Evolutionary conservation across 2,329 filamentous ascomycete genomes (phyloP), one percentile per base, ranked within the genome.

Genomic region (Chalaropsis thielavioides): DNA sequence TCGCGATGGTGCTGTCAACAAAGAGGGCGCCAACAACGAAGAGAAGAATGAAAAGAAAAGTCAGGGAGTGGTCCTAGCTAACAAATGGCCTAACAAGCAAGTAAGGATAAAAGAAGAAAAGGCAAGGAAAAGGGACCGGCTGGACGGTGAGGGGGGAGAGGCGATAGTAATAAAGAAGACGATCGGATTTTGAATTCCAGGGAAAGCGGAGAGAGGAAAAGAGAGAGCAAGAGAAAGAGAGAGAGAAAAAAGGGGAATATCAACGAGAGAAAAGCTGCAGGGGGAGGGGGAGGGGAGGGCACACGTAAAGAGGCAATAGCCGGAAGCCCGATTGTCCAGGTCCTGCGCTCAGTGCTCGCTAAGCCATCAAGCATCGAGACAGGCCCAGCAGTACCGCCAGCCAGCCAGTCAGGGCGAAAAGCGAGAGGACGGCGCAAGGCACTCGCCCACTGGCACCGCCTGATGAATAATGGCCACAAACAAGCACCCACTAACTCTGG

Each of bases 121-220:
- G 31, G 31, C 2, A 31, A 22, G 41, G 24, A 41, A 35, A 24
- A 54, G 46, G 19, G 13, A 19, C 60, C n/a, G 60, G 24, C 60
- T 44, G 24, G 15, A 46, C 60, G 15, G n/a, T 17, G 35, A 59
- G 8, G 40, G n/a, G n/a, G 24, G 24, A 38, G 46, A 54, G 51
- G n/a, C 27, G 27, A 62, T 62, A 38, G 24, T 65, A 62, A 56
- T 62, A 54, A 62, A 31, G 31, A 56, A 22, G 41, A 46, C 19
- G 60, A 62, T 35, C 24, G 60, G 24, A 8, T 31, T 38, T 38
- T 35, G 17, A 49, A 49, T 31, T 19, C 13, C 60, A 64, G 31
- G 51, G 58, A 43, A 35, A 56, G 35, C n/a, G 51, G 35, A 31
- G 40, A 61, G 43, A 40, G 40, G 38, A 40, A 56, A 56, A 62